Evolutionary conservation across 129 eudicot species (phyloP).

Genomic region (Apium graveolens): DNA sequence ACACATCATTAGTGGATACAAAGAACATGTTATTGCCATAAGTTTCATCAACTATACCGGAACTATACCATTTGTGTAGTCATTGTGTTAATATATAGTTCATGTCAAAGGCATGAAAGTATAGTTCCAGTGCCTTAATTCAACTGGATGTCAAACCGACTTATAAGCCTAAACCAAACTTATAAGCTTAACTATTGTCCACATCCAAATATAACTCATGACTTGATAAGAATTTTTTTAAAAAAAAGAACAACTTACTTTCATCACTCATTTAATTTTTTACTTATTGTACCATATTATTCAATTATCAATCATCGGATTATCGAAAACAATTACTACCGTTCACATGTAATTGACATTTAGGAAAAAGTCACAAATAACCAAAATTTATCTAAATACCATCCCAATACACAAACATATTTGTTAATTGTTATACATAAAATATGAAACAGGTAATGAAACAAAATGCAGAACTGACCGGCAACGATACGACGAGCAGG

Average conservation of each 20-base stretch:
- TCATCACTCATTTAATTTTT: background rate
- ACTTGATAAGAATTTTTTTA: background rate
- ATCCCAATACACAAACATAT: too few species aligned
- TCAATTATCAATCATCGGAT: background rate
- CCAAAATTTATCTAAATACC: background rate
- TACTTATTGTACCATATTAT: background rate
- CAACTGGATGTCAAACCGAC: too few species aligned
- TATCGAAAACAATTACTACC: background rate
- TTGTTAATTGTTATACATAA: too few species aligned
- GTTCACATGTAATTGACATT: too few species aligned
- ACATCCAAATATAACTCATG: background rate
- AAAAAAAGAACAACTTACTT: background rate
- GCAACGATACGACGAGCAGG: slow-evolving; percentile 94
- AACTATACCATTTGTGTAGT: too few species aligned
- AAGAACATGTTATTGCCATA: background rate
- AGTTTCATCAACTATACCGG: too few species aligned
- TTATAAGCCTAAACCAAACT: too few species aligned
- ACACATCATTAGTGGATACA: background rate
- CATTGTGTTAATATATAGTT: too few species aligned
- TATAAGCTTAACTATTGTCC: too few species aligned
- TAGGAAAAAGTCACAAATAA: too few species aligned
- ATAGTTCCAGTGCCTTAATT: background rate
- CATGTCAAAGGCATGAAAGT: background rate
- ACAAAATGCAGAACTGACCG: slow-evolving; percentile 26
- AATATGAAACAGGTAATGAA: too few species aligned